Conservation (phyloP, 768 basidiomycete genomes). For the Termitomyces sp. region DNA sequence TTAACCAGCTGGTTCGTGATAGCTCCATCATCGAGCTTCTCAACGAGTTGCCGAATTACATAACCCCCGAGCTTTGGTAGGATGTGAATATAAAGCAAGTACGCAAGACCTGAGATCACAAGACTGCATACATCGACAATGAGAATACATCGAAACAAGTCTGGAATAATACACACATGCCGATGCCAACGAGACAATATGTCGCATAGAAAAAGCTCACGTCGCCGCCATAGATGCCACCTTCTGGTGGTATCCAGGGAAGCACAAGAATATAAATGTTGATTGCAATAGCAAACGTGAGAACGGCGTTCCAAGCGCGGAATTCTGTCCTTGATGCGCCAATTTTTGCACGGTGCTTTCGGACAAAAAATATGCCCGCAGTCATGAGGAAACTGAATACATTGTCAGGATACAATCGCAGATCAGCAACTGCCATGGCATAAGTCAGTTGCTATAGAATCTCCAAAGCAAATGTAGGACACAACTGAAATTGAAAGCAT, state of each 20-base stretch:
- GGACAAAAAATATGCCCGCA: conserved; percentile 32
- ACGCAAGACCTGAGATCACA: conserved; percentile 25
- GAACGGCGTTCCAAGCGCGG: conserved; percentile 33
- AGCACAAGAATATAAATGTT: conserved; percentile 37
- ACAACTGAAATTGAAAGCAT: conserved; percentile 41
- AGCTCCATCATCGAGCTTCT: conserved; percentile 32
- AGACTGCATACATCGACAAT: conserved; percentile 17
- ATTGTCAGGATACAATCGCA: conserved; percentile 37
- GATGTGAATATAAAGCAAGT: conserved; percentile 32
- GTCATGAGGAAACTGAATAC: conserved; percentile 32
- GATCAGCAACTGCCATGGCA: conserved; percentile 26
- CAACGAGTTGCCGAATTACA: conserved; percentile 42
- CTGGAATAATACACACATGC: conserved; percentile 24
- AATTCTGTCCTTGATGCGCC: conserved; percentile 31
- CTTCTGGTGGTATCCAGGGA: conserved; percentile 38
- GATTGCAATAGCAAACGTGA: conserved; percentile 31
- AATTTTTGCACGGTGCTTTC: conserved; percentile 26
- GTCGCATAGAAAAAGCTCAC: conserved; percentile 42
- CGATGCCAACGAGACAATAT: conserved; percentile 35
- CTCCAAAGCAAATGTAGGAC: conserved; percentile 4
- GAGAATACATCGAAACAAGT: neutral
- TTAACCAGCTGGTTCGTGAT: conserved; percentile 27
- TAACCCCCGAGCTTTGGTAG: conserved; percentile 42
- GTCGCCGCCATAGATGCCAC: conserved; percentile 35
- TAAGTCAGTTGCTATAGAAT: neutral